Base-by-base conservation (phyloP, 2,329 filamentous ascomycete species). In the Myriosclerotinia scirpicola region DNA sequence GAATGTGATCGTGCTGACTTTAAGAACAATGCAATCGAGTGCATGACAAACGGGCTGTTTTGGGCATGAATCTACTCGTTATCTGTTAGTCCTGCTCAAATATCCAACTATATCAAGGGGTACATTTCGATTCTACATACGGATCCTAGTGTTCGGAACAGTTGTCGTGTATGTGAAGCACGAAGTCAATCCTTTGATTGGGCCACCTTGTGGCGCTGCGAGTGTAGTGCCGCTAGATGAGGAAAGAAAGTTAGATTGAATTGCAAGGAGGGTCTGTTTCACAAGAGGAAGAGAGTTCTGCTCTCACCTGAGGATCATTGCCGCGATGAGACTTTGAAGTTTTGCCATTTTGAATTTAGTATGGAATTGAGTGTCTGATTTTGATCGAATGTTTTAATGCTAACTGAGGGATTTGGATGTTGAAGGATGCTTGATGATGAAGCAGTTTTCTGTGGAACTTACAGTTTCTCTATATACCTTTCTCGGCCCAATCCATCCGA, bases 11-110 rank as follows among this genome's bases (percentile, higher is more conserved):
- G 67, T 70, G 15, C 30, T 52, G 12, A 50, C 52, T 15, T 58
- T 36, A 15, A 66, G 22, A 22, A 69, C n/a, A 40, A 71, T 64
- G 30, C 71, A 72, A 9, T 67, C 42, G 65, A 58, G 17, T 56
- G 50, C 65, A 55, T 53, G 60, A 56, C 71, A 73, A 12, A 56
- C 26, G 3, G 50, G 52, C 6, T 53, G 9, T 20, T 60, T 8
- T 56, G 69, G 67, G 46, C 70, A 72, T 40, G 66, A 22, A 8
- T 65, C 70, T 73, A 26, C 14, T 54, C 17, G 2, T 54, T 14
- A 68, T 50, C 17, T 53, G 36, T 53, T 30, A 40, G 17, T 36
- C 22, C 2, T n/a, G 11, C 8, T 40, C 2, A 63, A 5, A 22
- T 4, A 14, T 22, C 12, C 12, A 54, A 54, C 1, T 20, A 14